A percentile compares a stretch with the other conserved stretches of the same genome.
Evolutionary conservation across 108 stramenopile species (phyloP).

Genomic region (Poteriospumella lacustris): DNA sequence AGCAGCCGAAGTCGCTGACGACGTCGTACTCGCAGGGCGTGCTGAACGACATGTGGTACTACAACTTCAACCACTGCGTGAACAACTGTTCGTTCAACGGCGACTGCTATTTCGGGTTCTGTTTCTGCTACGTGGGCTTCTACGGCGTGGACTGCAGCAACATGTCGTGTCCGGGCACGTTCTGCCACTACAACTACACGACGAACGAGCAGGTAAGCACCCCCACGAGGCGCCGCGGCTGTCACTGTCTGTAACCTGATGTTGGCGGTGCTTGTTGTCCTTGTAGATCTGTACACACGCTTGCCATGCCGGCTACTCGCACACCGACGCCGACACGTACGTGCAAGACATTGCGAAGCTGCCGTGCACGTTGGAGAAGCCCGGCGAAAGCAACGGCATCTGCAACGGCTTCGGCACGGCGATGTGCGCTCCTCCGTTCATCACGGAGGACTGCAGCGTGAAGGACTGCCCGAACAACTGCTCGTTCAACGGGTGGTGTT

Average conservation of each 20-base stretch:
- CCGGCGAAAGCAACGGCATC: conserved; percentile 67
- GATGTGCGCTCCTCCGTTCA: conserved; percentile 76
- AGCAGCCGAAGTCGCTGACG: conserved; percentile 40
- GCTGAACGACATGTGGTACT: conserved; percentile 64
- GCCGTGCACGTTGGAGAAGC: conserved; percentile 53
- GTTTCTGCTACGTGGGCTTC: conserved; percentile 66
- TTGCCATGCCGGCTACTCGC: conserved; percentile 63
- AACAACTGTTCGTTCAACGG: conserved; percentile 67
- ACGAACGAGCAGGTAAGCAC: conserved; percentile 51
- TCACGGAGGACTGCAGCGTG: conserved; percentile 38
- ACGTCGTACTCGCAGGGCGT: conserved; percentile 27
- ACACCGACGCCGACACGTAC: conserved; percentile 48
- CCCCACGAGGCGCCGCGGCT: no score
- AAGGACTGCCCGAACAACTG: conserved; percentile 19
- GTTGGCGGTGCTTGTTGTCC: no score
- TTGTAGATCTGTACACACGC: conserved; percentile 74
- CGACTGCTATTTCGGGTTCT: conserved; percentile 67
- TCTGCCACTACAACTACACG: conserved; percentile 65
- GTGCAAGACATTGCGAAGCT: conserved; percentile 47
- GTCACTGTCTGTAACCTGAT: no score
- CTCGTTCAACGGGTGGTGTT: conserved; percentile 72
- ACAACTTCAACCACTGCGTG: conserved; percentile 57
- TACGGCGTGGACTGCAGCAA: conserved; percentile 76
- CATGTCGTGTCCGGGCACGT: conserved; percentile 70
- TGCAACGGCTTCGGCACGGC: conserved; percentile 79